phyloP scores from a whole-genome alignment of 2,329 filamentous ascomycete genomes.

The Alternaria sp. region DNA sequence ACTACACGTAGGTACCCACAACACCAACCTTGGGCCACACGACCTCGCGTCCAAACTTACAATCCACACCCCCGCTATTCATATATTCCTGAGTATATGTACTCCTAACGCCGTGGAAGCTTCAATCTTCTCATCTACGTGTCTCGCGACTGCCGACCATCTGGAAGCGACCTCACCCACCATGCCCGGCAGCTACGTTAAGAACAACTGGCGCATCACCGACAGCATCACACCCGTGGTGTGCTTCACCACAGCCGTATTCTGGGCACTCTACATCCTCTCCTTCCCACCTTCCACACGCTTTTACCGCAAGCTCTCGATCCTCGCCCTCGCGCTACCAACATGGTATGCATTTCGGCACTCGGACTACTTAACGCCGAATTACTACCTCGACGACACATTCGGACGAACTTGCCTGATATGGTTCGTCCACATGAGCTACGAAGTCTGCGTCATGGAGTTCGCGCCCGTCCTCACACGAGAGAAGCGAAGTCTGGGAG shows the following conservation, averaged over 20 bases:
- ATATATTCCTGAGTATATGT: background rate
- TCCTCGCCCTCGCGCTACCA: constrained; percentile 15
- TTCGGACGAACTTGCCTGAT: constrained; percentile 26
- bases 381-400: constrained; percentile 15
- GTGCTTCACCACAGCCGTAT: background rate
- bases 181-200: background rate
- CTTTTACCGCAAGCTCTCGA: constrained; percentile 9
- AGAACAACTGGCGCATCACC: background rate
- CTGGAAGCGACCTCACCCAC: background rate
- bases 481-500: background rate
- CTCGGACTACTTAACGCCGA: constrained; percentile 5
- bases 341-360: constrained; percentile 17
- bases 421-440: constrained; percentile 25
- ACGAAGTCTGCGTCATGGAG: constrained; percentile 14
- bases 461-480: constrained; percentile 2
- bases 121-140: background rate
- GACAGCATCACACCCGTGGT: background rate
- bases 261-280: constrained; percentile 20
- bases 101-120: background rate
- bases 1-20: background rate
- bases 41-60: background rate
- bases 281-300: constrained; percentile 17
- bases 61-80: background rate
- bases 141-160: background rate
- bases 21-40: background rate